Base-by-base conservation (phyloP, 1,284 basidiomycete species). In the Coriolopsis trogii region DNA sequence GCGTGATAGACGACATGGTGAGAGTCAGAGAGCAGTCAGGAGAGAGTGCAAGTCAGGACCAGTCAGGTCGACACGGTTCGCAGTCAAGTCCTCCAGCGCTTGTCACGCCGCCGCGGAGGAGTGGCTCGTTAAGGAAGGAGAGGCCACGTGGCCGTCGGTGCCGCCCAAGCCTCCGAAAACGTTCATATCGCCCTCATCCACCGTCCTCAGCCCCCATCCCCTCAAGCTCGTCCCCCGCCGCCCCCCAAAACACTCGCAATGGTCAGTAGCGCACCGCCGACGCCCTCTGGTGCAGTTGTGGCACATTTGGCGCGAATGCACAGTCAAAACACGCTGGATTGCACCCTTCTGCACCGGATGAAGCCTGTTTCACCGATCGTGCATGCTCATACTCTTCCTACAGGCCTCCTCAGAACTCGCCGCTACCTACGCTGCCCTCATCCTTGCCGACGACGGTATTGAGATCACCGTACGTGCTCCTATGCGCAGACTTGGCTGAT, bases 371-470 rank as follows among this genome's bases (percentile, higher is more conserved):
- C 18, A 18, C 29, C 37, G 20, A 36, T 26, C 41, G 28, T 42
- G 55, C 42, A 43, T 29, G 24, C 48, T 53, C 40, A 58, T 45
- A 9, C 30, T 25, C 49, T 3, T 20, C 9, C 43, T 34, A 36
- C 55, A 78, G 87, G 82, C 85, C 69, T 71, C 75, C 64, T 46
- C 70, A 51, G 93, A 95, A 72, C 87, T 93, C 69, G 91, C 92
- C 64, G 79, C 91, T 55, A 92, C 94, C 63, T 95, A 95, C 78
- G 92, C 93, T 66, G 87, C 92, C 57, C 90, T 95, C 71, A 96
- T 97, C 80, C 93, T 98, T 71, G 95, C 95, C 66, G 95, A 98
- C 78, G 95, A 97, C 64, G 90, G 88, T 66, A 77, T 95, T 70
- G 96, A 98, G 82, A 98, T 99, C 72, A 95, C 95, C 63, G 95